Evolutionary conservation across 2,329 filamentous ascomycete species (phyloP), one percentile per base, ranked within the genome.

Genomic region (Claviceps pusilla): DNA sequence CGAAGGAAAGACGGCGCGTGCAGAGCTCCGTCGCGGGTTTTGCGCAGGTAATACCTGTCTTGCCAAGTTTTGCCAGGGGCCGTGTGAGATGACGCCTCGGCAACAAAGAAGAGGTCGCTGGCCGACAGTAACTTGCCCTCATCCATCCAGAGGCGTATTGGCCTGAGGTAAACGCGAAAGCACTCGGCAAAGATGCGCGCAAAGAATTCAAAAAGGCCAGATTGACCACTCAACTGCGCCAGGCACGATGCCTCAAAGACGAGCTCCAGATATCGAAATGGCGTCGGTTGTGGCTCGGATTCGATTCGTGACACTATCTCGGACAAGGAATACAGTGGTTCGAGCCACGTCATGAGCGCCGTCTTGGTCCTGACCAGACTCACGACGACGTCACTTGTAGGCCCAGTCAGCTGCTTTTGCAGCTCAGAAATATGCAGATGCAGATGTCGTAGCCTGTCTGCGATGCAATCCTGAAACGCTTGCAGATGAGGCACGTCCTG

Each of bases 81-180:
- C 24, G 79, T 75, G 37, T 78, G 71, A 4, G 74, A 73, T 4
- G 76, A 67, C 3, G 75, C 72, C 55, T 84, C 77, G 3, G 77
- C 76, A 5, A 95, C 77, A 62, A 95, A 95, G 64, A 95, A 93
- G 0, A 80, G 76, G 57, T 80, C 80, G 59, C 89, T 83, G 1
- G 76, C 75, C 0, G 77, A 69, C 2, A 79, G 72, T 3, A 95
- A 70, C 53, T 82, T 79, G 0, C 91, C 91, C 42, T 80, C 77
- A 61, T 88, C 82, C 82, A 95, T 91, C 91, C 91, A 97, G 16
- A 76, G 71, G 41, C 83, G 78, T 48, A 96, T 84, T 0, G 89
- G 87, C 43, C 82, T 82, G 42, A 94, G 75, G 65, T 95, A 97
- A 1, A 88, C 82, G 55, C 83, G 79, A 56, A 96, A 85, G 63